Evolutionary conservation across 306 rosid species (phyloP), one percentile per base, ranked within the genome.

Genomic region (Pterocarpus santalinus): DNA sequence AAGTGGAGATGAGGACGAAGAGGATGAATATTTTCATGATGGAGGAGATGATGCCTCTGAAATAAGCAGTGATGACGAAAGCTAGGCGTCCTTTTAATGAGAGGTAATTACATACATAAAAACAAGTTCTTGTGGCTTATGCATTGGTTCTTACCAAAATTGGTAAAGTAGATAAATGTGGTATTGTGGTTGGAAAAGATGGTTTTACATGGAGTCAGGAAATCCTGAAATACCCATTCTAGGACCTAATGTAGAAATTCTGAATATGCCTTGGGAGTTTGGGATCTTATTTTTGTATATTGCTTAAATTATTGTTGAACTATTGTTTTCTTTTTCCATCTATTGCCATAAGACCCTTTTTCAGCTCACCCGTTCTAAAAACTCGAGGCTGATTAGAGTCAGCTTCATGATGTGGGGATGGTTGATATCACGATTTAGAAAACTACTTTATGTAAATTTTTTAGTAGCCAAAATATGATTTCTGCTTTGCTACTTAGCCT

Each of bases 21-120:
- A 86, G 2, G 77, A 84, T 33, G 96, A 90, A 51, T 80, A 84
- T 71, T 82, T 89, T 82, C 90, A 76, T 8, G 89, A 82, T 61
- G 89, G 88, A 51, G 93, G 86, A 61, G 92, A 90, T 38, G 84
- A 84, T 71, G 97, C 86, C 76, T 95, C 98, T 69, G 97, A 91
- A 70, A 77, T 93, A 80, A 95, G 97, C 49, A 88, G 91, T 35
- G 98, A 93, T 43, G 88, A 88, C 39, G 92, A 93, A 44, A 83
- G 77, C 78, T 95, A 90, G 87, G 55, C 60, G 36, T 60, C 38
- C 39, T 78, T 75, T 43, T 70, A 62, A 69, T 53, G 47, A 39
- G 80, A 72, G 84, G 90, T 84, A 85, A 77, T 76, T 76, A 39
- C 53, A 46, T 58, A 9, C 51, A 16, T 17, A 53, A 16, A 75